Evolutionary conservation across 768 basidiomycete genomes (phyloP).

Genomic region (Exidia glandulosa): DNA sequence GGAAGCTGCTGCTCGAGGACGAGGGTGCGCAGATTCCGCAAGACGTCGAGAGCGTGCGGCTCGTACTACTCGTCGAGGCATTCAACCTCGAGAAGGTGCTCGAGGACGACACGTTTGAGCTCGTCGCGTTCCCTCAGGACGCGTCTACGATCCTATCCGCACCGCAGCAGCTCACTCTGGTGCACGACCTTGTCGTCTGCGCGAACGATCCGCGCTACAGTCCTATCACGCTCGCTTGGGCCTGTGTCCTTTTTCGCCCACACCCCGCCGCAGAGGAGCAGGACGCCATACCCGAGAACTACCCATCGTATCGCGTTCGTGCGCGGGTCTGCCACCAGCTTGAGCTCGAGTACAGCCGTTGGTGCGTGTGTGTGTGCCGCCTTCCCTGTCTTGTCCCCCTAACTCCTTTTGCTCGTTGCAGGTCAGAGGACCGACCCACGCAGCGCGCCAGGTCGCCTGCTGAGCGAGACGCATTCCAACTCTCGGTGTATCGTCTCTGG

Average conservation of each 20-base stretch:
- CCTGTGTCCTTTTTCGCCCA: slow-evolving; percentile 67
- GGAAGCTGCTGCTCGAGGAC: slow-evolving; percentile 62
- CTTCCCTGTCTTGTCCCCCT: too few relatives aligned
- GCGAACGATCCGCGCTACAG: slow-evolving; percentile 53
- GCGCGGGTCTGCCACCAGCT: too few relatives aligned
- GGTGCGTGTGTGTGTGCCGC: too few relatives aligned
- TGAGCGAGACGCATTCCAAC: too few relatives aligned
- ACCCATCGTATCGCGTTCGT: slow-evolving; percentile 31
- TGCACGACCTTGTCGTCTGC: slow-evolving; percentile 56
- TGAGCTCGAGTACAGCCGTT: too few relatives aligned
- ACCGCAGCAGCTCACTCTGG: slow-evolving; percentile 47
- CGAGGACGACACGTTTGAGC: slow-evolving; percentile 36
- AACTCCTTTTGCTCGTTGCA: too few relatives aligned
- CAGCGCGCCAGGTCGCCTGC: too few relatives aligned
- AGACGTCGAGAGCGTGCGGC: slow-evolving; percentile 65
- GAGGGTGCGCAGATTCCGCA: slow-evolving; percentile 54
- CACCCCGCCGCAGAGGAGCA: slow-evolving; percentile 41
- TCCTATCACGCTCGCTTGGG: slow-evolving; percentile 72
- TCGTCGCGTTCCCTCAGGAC: slow-evolving; percentile 39
- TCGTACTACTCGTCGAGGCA: slow-evolving; percentile 67
- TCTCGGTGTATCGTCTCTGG: too few relatives aligned
- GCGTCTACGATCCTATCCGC: slow-evolving; percentile 29
- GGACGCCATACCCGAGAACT: slow-evolving; percentile 41
- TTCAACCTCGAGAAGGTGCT: slow-evolving; percentile 66
- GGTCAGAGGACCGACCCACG: too few relatives aligned